Evolutionary conservation across 495 filamentous ascomycete genomes (phyloP), one percentile per base, ranked within the genome.

Genomic region (Astrocystis sublimbata): DNA sequence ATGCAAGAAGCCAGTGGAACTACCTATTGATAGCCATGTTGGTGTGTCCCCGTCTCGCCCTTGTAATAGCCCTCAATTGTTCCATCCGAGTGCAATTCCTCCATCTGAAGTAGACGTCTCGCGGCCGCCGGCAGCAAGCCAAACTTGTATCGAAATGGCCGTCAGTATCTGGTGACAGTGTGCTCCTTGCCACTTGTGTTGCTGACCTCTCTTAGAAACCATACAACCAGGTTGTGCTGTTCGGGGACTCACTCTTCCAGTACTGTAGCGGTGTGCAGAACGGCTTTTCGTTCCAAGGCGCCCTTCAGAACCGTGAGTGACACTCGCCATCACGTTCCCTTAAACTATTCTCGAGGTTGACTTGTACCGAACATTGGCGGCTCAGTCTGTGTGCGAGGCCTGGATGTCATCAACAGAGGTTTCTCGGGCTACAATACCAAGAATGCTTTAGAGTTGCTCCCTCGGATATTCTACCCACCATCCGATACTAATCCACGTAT

Each of bases 201-300:
- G 38, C 53, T 42, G 7, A 56, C 36, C 36, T n/a, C 3, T 36
- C 46, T 8, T 26, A 70, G 76, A 68, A 69, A 56, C 70, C 78
- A 4, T 79, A 81, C 64, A 75, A 79, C 24, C 90, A 92, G 68
- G 83, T 93, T 67, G 77, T 93, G 43, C 84, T 93, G 21, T 91
- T 96, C 67, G 91, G 91, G 30, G 91, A 96, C 70, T 92, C 89
- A 28, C 85, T 96, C 65, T 87, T 89, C 23, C 84, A 96, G 68
- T 74, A 78, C 36, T 82, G 84, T 41, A 80, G 78, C 58, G 78
- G 80, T 52, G 77, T 86, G 62, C 69, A 81, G 3, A 68, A 81
- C 57, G 89, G 87, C 26, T 92, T 92, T 72, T 87, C 81, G 8
- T 89, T 93, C 62, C 84, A 85, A 62, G 81, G 88, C 38, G 88